Evolutionary conservation across 139 green algal species (phyloP).

Genomic region (Zygnema circumcarinatum): DNA sequence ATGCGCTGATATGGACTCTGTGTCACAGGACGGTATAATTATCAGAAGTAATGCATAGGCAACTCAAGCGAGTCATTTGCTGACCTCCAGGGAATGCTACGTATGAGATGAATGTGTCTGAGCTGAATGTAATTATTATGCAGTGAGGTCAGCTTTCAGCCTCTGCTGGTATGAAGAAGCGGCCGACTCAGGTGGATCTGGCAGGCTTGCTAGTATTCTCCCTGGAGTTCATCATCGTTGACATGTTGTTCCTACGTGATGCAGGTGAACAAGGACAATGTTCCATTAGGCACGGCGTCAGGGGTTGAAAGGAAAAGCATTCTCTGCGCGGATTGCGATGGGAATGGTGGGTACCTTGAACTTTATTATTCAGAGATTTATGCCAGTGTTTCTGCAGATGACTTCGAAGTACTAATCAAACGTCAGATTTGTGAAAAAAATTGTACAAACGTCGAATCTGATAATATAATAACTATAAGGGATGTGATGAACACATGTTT

Average conservation of each 20-base stretch:
- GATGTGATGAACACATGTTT: not conserved
- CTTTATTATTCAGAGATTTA: not conserved
- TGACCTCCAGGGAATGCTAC: not conserved
- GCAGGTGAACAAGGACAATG: not conserved
- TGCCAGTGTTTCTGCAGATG: not conserved
- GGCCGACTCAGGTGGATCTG: too few species aligned
- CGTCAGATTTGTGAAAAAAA: not conserved
- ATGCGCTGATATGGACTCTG: too few species aligned
- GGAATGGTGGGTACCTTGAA: not conserved
- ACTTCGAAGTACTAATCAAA: not conserved
- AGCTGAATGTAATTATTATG: not conserved
- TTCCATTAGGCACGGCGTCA: not conserved
- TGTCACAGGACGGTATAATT: too few species aligned
- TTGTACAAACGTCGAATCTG: not conserved
- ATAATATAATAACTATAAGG: not conserved
- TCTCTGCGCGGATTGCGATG: not conserved
- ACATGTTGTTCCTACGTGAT: not conserved
- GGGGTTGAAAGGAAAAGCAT: not conserved
- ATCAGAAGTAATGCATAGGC: too few species aligned
- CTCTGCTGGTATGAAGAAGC: not conserved
- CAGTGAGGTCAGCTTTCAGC: not conserved
- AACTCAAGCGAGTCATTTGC: too few species aligned
- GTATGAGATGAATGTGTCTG: not conserved
- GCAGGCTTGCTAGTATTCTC: too few species aligned
- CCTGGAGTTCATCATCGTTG: not conserved